Conservation (phyloP, 306 rosid species). For the Gillenia trifoliata region DNA sequence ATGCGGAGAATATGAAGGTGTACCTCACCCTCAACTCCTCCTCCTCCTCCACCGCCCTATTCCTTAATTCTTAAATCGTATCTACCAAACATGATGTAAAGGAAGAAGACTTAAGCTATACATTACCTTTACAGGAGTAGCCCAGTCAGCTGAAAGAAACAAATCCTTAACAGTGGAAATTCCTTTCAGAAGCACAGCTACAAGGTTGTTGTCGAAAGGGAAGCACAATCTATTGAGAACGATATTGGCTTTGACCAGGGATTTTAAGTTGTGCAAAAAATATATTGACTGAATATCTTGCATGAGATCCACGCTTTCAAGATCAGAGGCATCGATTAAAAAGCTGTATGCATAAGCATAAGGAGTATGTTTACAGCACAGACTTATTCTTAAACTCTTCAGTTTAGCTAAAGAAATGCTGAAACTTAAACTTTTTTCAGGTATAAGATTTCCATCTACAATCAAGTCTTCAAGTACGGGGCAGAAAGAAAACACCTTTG, state of each 20-base stretch:
- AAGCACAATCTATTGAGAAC: not conserved
- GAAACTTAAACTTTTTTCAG: not conserved
- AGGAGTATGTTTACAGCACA: too few species aligned
- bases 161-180: not conserved
- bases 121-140: too few species aligned
- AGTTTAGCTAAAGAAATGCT: not conserved
- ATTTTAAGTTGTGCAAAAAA: not conserved
- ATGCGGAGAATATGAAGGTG: too few species aligned
- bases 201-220: not conserved
- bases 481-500: not conserved
- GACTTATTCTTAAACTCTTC: not conserved
- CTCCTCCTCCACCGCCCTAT: too few species aligned
- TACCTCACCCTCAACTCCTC: too few species aligned
- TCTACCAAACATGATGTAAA: not conserved
- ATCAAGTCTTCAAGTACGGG: not conserved
- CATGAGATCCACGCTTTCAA: not conserved
- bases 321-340: not conserved
- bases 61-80: too few species aligned
- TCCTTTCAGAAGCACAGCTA: not conserved
- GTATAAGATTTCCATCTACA: not conserved
- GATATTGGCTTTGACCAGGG: not conserved
- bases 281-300: not conserved
- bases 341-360: not conserved
- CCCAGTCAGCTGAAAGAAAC: not conserved
- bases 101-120: not conserved